Conservation (phyloP, 2,329 filamentous ascomycete species). For the Ceratocystis albifundus region DNA sequence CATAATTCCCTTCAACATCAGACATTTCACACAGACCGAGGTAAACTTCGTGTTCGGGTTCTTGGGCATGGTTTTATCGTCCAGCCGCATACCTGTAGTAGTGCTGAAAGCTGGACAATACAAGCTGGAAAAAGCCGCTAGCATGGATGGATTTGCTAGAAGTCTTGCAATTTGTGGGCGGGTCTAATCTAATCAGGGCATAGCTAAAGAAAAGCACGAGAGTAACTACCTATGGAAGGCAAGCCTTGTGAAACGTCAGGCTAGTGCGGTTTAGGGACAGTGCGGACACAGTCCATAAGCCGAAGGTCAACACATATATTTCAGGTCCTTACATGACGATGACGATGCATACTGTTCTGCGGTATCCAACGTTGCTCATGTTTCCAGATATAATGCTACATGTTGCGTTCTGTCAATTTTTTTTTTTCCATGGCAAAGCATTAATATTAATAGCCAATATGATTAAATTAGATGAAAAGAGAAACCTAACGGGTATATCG, state of each 20-base stretch:
- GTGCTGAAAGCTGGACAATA: not conserved
- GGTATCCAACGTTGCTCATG: no score
- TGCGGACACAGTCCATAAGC: no score
- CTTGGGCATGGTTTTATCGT: not conserved
- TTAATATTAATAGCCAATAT: not conserved
- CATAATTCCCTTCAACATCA: no score
- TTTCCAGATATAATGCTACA: no score
- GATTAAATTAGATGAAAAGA: not conserved
- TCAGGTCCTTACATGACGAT: no score
- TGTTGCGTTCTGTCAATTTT: no score
- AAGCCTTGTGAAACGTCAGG: no score
- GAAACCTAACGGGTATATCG: not conserved
- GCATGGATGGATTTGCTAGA: not conserved
- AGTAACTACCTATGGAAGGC: no score
- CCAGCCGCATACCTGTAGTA: not conserved
- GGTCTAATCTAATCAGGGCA: not conserved
- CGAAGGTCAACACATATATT: no score
- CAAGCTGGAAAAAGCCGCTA: not conserved
- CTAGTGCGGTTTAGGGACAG: no score
- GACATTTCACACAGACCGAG: not conserved
- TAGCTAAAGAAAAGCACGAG: no score
- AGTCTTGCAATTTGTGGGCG: not conserved
- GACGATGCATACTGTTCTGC: no score
- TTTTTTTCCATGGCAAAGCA: not conserved
- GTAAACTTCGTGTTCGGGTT: not conserved